Percentiles rank a stretch among this genome's conserved stretches.
Conservation (phyloP, 306 rosid genomes). For the Malus fusca region DNA sequence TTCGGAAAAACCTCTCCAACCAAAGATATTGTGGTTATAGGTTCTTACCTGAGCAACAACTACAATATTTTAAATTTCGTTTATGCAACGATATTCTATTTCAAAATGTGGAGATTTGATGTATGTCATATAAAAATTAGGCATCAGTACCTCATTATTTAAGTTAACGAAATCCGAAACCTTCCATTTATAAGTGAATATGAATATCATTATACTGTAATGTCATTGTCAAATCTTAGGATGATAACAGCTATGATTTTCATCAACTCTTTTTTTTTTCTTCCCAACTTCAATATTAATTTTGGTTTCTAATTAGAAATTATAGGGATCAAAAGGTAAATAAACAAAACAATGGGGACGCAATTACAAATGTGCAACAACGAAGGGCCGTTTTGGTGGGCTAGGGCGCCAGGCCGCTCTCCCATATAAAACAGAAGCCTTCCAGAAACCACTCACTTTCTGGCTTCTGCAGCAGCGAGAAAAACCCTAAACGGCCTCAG, state of each 20-base stretch:
- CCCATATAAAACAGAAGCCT: background rate
- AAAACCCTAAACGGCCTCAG: background rate
- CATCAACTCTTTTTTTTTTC: background rate
- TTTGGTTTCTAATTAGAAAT: background rate
- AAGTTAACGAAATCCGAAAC: accelerated
- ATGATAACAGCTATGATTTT: background rate
- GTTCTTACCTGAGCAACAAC: too few relatives aligned
- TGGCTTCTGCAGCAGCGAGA: background rate
- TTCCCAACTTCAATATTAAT: too few relatives aligned
- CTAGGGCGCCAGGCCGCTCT: background rate
- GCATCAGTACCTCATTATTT: too few relatives aligned
- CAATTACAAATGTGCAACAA: background rate
- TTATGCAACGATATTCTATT: too few relatives aligned
- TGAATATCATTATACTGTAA: too few relatives aligned
- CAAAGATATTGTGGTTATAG: background rate
- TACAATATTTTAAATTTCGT: too few relatives aligned
- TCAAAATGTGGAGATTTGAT: too few relatives aligned
- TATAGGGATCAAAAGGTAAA: background rate
- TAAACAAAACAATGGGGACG: background rate
- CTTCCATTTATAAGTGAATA: too few relatives aligned
- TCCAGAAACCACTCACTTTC: background rate
- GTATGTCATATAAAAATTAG: too few relatives aligned
- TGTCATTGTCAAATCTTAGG: too few relatives aligned
- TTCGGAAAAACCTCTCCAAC: background rate
- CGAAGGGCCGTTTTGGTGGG: background rate